Evolutionary conservation across 2,329 filamentous ascomycete species (phyloP).

Genomic region (Clarireedia monteithiana): DNA sequence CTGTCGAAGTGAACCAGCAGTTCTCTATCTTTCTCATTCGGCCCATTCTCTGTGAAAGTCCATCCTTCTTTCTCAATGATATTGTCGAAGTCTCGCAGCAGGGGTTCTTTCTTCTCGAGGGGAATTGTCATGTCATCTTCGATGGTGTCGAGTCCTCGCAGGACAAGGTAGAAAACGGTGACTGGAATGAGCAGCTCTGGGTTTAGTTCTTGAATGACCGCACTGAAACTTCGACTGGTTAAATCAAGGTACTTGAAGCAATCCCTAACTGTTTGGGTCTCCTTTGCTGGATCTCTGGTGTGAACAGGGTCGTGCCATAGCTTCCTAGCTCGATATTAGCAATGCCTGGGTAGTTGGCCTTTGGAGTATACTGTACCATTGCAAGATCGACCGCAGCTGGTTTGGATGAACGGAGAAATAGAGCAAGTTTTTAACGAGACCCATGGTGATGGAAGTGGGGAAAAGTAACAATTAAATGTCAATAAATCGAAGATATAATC

Average conservation of each 20-base stretch:
- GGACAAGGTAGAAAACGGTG: conserved; percentile 83
- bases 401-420: conserved; percentile 71
- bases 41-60: conserved; percentile 80
- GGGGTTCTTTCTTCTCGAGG: conserved; percentile 72
- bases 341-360: not conserved
- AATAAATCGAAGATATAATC: not conserved
- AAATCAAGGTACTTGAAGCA: conserved; percentile 82
- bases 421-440: conserved; percentile 42
- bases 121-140: conserved; percentile 97
- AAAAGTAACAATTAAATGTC: not conserved
- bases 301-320: conserved; percentile 95
- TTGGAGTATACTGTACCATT: conserved; percentile 49
- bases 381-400: conserved; percentile 74
- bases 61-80: conserved; percentile 78
- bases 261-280: conserved; percentile 63
- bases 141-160: conserved; percentile 93
- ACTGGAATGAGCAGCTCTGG: conserved; percentile 87
- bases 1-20: conserved; percentile 88
- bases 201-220: conserved; percentile 93
- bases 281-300: conserved; percentile 67
- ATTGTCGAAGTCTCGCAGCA: conserved; percentile 75
- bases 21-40: conserved; percentile 89
- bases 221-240: conserved; percentile 87
- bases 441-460: conserved; percentile 40
- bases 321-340: conserved; percentile 54